Conservation (phyloP, 352 stramenopile genomes). For the Phytophthora pini region DNA sequence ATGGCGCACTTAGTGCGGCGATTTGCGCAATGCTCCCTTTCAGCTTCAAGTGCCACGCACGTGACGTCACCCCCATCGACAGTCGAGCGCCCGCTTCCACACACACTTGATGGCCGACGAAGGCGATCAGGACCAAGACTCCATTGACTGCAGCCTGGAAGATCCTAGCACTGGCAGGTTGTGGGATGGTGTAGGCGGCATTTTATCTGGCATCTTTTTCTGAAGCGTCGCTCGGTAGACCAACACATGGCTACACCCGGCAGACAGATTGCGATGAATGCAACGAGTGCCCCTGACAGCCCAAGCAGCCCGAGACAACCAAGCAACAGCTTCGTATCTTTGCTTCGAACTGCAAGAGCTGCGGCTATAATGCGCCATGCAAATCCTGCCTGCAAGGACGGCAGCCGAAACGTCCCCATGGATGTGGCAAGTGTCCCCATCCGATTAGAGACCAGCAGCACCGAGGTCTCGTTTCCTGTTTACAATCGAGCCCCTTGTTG, state of each 20-base stretch:
- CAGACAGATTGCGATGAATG: neutral
- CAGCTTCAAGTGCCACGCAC: conserved; percentile 30
- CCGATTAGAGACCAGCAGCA: conserved; percentile 1
- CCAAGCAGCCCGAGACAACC: conserved; percentile 17
- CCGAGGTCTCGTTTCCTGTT: too few species aligned
- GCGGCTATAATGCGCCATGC: neutral
- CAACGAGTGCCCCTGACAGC: conserved; percentile 5
- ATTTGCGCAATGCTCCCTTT: conserved; percentile 26
- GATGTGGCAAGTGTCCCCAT: conserved; percentile 19
- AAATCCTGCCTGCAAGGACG: conserved; percentile 18
- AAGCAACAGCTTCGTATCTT: conserved; percentile 24
- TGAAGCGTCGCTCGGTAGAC: neutral
- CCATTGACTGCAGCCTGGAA: too few species aligned
- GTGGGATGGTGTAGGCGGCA: neutral
- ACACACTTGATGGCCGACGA: conserved; percentile 2
- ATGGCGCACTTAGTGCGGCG: conserved; percentile 22
- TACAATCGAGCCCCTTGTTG: neutral
- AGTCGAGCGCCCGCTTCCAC: neutral
- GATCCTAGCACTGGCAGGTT: too few species aligned
- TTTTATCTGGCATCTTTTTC: conserved; percentile 1
- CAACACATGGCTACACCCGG: conserved; percentile 12
- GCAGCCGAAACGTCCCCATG: conserved; percentile 2
- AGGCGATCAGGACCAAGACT: too few species aligned
- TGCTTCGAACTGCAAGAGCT: conserved; percentile 10
- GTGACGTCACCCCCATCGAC: conserved; percentile 18